Conservation (phyloP, 2,329 filamentous ascomycete species). For the Ophiocordyceps unilateralis region DNA sequence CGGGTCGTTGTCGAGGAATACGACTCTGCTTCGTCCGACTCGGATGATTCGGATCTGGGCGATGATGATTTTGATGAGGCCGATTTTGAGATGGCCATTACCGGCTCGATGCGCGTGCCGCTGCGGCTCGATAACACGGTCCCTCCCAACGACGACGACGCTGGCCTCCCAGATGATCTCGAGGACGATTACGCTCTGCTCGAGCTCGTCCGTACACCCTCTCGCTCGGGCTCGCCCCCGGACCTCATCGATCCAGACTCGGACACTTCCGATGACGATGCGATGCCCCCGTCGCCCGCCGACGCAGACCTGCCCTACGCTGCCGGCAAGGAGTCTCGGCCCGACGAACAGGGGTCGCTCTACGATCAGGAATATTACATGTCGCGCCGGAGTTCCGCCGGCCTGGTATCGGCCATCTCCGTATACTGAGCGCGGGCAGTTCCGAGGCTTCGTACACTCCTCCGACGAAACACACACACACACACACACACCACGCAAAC, state of each 20-base stretch:
- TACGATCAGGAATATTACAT: constrained; percentile 38
- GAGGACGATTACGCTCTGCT: constrained; percentile 50
- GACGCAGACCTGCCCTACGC: constrained; percentile 40
- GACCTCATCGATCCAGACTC: constrained; percentile 54
- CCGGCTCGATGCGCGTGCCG: constrained; percentile 21
- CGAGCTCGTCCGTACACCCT: constrained; percentile 50
- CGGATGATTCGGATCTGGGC: constrained; percentile 21
- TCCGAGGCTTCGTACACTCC: no score
- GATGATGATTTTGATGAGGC: constrained; percentile 30
- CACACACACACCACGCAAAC: constrained; percentile 1
- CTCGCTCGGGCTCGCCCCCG: constrained; percentile 47
- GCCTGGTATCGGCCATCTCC: constrained; percentile 36
- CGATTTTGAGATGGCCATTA: constrained; percentile 38
- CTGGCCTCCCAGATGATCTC: constrained; percentile 35
- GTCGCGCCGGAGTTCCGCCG: constrained; percentile 30
- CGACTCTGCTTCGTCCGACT: constrained; percentile 32
- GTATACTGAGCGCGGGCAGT: constrained; percentile 28
- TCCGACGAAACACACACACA: no score
- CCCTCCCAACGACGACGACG: constrained; percentile 15
- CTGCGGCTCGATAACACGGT: constrained; percentile 5
- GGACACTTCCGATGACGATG: constrained; percentile 58
- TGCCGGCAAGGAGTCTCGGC: constrained; percentile 27
- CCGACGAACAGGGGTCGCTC: constrained; percentile 17
- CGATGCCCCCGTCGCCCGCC: constrained; percentile 57
- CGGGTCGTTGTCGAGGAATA: constrained; percentile 58